Conservation (phyloP, 495 filamentous ascomycete species). For the Aspergillus conjunctus region DNA sequence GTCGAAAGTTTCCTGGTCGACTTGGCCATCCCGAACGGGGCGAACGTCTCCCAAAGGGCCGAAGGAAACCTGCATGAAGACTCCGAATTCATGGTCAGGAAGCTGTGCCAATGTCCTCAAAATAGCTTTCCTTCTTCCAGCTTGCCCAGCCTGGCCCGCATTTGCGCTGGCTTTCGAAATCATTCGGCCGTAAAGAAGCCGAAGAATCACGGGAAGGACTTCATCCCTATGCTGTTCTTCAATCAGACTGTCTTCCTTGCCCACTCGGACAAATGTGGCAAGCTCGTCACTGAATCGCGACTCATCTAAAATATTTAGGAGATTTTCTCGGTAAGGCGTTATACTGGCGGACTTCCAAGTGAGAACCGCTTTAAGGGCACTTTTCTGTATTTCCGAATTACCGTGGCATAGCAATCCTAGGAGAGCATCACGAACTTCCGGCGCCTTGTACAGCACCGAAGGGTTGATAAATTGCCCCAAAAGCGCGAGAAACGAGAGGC, state of each 20-base stretch:
- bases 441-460: slow-evolving; percentile 73
- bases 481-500: slow-evolving; percentile 77
- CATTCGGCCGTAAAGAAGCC: slow-evolving; percentile 85
- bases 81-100: slow-evolving; percentile 64
- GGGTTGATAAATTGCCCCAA: slow-evolving; percentile 86
- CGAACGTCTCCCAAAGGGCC: slow-evolving; percentile 63
- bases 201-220: slow-evolving; percentile 81
- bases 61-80: slow-evolving; percentile 82
- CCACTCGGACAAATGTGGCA: slow-evolving; percentile 74
- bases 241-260: slow-evolving; percentile 70
- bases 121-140: slow-evolving; percentile 68
- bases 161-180: slow-evolving; percentile 75
- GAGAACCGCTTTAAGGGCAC: slow-evolving; percentile 79
- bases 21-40: slow-evolving; percentile 53
- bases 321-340: slow-evolving; percentile 78
- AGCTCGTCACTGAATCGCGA: slow-evolving; percentile 90
- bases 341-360: slow-evolving; percentile 83
- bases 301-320: slow-evolving; percentile 89
- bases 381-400: slow-evolving; percentile 84
- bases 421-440: slow-evolving; percentile 73
- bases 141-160: slow-evolving; percentile 53
- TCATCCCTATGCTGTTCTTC: slow-evolving; percentile 68
- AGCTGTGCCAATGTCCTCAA: slow-evolving; percentile 62
- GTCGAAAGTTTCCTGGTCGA: slow-evolving; percentile 53
- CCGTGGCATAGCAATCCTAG: slow-evolving; percentile 78